phyloP scores from a whole-genome alignment of 2,329 filamentous ascomycete species.

The Neopestalotiopsis rosae region DNA sequence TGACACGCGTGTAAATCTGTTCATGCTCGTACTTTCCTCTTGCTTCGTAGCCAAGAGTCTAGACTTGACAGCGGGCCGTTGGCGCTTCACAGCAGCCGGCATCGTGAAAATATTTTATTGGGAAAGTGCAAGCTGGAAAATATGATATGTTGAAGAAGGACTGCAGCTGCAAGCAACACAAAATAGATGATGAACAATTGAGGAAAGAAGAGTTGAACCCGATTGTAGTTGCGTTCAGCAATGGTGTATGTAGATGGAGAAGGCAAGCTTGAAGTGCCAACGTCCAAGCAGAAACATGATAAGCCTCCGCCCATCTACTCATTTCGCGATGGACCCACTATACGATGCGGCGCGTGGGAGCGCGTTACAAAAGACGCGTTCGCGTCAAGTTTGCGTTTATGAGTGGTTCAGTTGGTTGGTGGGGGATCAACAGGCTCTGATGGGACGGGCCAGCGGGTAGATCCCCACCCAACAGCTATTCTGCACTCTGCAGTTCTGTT shows the following conservation, averaged over 20 bases:
- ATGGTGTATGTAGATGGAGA: neutral
- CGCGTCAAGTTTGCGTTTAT: neutral
- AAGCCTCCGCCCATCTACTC: neutral
- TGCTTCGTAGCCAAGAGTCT: constrained; percentile 31
- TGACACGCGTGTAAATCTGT: constrained; percentile 53
- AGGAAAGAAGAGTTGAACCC: constrained; percentile 10
- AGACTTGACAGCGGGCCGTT: constrained; percentile 27
- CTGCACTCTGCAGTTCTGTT: too few relatives aligned
- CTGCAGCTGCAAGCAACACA: constrained; percentile 1
- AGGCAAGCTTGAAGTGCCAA: neutral
- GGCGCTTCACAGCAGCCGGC: constrained; percentile 36
- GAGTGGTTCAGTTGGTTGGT: neutral
- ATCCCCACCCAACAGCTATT: too few relatives aligned
- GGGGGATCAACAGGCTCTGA: neutral
- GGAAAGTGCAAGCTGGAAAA: neutral
- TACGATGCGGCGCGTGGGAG: neutral
- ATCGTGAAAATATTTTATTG: constrained; percentile 25
- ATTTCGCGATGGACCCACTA: neutral
- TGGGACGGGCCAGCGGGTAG: neutral
- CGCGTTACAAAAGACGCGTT: neutral
- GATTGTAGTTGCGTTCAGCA: neutral
- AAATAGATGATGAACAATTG: neutral
- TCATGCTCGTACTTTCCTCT: constrained; percentile 43
- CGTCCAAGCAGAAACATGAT: neutral
- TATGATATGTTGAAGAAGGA: neutral